phyloP scores from a whole-genome alignment of 768 basidiomycete genomes.

The Exsudoporus frostii region DNA sequence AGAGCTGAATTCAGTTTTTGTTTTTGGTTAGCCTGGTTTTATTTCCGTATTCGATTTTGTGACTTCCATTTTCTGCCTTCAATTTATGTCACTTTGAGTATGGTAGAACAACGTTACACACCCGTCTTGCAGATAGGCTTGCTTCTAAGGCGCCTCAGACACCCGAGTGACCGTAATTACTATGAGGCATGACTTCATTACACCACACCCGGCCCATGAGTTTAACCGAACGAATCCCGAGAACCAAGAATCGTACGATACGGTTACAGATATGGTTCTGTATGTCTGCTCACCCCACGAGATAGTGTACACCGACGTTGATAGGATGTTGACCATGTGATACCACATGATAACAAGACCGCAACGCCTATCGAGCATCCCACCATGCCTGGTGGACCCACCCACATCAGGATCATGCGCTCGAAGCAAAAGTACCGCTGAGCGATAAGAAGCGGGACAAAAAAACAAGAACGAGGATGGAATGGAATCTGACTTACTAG shows the following conservation, averaged over 20 bases:
- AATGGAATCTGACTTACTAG: not conserved
- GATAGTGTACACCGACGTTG: not conserved
- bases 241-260: not conserved
- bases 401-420: not conserved
- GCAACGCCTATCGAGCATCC: not conserved
- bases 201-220: not conserved
- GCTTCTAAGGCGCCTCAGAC: not conserved
- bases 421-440: not conserved
- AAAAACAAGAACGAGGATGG: not conserved
- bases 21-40: too few relatives aligned
- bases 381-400: not conserved
- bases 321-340: not conserved
- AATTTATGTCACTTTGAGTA: too few relatives aligned
- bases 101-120: too few relatives aligned
- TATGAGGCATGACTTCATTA: not conserved
- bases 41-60: too few relatives aligned
- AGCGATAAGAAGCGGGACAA: not conserved
- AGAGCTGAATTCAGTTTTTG: too few relatives aligned
- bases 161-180: too few relatives aligned
- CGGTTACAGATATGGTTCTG: not conserved
- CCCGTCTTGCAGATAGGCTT: too few relatives aligned
- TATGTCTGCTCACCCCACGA: not conserved
- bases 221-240: not conserved
- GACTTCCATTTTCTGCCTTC: too few relatives aligned
- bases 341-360: not conserved